Base-by-base conservation (phyloP, 176 grass and related monocot species). In the Aegilops longissima region DNA sequence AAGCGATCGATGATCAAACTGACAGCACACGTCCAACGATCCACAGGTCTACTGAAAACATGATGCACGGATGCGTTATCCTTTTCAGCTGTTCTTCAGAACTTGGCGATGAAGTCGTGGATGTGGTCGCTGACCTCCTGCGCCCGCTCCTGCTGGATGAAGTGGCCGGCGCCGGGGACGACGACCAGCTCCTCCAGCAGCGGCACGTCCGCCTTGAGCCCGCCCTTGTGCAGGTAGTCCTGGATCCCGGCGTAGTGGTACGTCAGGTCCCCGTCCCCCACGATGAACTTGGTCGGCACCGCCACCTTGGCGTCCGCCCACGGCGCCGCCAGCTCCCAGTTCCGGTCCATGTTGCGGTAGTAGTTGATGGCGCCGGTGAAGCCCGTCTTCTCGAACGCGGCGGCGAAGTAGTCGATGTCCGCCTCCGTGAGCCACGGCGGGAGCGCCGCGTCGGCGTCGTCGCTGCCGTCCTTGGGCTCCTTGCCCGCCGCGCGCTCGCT, bases 291-390 rank as follows among this genome's bases (percentile, higher is more conserved):
- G 77, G 90, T 85, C 0, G 90, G 90, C 76, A 88, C 90, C 23
- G 0, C 0, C 24, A 91, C 86, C 86, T 88, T 91, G 29, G 90
- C 86, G 70, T 80, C 85, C 39, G 86, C 82, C 90, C 90, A 91
- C 9, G 86, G 77, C 82, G 82, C 85, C 61, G 76, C 69, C 76
- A 87, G 69, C 76, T 91, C 85, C 89, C 89, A 91, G 89, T 91
- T 91, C 61, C 89, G 70, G 85, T 91, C 85, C 89, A 91, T 84
- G 89, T 87, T 87, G 61, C 85, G 89, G 89, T 91, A 91, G 85
- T 84, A 91, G 85, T 85, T 88, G 77, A 91, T 85, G 70, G 9
- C 69, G 29, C 82, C 81, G 2, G 90, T 88, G 82, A 91, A 91
- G 5, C 82, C 85, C 8, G 89, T 91, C 81, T 36, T 73, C 89